Conservation (phyloP, 139 green algal species). For the Desmodesmus armatus region DNA sequence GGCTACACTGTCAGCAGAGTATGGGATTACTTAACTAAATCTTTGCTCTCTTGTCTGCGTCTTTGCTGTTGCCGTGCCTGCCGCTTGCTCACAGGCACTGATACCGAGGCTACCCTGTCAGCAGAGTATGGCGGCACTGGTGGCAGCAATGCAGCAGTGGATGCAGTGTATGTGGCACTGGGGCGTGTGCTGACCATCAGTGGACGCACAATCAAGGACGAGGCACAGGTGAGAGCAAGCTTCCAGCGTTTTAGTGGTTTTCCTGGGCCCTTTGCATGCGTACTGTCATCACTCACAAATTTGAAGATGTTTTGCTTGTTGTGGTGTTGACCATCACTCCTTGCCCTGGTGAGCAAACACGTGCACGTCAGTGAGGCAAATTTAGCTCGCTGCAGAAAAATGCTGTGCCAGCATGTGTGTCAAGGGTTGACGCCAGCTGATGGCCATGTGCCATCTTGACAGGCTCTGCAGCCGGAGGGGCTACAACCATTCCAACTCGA, state of each 20-base stretch:
- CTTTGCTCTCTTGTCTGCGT: background rate
- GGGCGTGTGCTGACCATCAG: constrained; percentile 50
- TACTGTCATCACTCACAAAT: background rate
- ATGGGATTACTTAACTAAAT: background rate
- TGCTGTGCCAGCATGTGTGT: too few species aligned
- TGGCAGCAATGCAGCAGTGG: background rate
- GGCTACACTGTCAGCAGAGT: constrained; percentile 31
- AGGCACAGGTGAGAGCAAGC: constrained; percentile 35
- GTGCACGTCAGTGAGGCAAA: too few species aligned
- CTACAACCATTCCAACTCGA: too few species aligned
- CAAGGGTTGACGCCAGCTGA: too few species aligned
- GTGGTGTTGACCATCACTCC: background rate
- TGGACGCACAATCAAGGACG: constrained; percentile 45
- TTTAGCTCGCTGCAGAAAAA: too few species aligned
- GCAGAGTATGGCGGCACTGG: constrained; percentile 43
- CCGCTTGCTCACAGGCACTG: constrained; percentile 14
- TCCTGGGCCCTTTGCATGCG: background rate
- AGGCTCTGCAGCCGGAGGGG: too few species aligned
- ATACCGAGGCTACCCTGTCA: constrained; percentile 34
- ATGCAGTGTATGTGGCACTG: constrained; percentile 44
- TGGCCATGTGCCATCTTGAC: too few species aligned
- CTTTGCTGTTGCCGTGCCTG: too few species aligned
- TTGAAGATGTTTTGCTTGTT: background rate
- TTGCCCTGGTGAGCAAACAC: too few species aligned
- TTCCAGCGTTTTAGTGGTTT: background rate